A percentile compares a stretch with the other conserved stretches of the same genome.
Conservation (phyloP, 2,329 filamentous ascomycete genomes). For the Aspergillus brasiliensis region DNA sequence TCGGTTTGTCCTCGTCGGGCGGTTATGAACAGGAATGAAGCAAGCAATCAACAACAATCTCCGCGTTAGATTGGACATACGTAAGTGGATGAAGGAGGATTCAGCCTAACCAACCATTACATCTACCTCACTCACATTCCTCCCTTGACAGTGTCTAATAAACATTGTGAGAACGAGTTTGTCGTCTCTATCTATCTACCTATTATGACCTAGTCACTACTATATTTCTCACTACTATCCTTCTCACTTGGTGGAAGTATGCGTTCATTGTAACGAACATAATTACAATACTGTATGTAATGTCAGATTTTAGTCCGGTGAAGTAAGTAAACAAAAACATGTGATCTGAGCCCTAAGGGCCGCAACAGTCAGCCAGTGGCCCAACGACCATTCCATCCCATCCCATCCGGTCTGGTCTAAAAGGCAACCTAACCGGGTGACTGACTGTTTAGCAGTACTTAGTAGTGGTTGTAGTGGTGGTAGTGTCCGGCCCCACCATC, state of each 20-base stretch:
- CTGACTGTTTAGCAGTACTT: not conserved
- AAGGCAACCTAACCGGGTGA: not conserved
- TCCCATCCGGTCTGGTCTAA: not conserved
- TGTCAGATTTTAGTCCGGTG: conserved; percentile 16
- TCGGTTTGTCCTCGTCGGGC: not conserved
- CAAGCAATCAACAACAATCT: not conserved
- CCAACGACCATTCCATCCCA: not conserved
- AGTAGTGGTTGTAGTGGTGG: no score
- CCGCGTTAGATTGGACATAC: not conserved
- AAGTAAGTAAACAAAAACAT: conserved; percentile 14
- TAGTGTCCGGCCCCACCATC: conserved; percentile 33
- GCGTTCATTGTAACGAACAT: not conserved
- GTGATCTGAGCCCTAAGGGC: conserved; percentile 24
- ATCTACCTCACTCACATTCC: no score
- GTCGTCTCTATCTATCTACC: not conserved
- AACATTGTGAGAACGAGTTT: no score
- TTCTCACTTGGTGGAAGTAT: not conserved
- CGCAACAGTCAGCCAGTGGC: not conserved
- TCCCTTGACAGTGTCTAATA: no score
- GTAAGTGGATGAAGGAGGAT: not conserved
- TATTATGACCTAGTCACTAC: not conserved
- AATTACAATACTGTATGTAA: not conserved
- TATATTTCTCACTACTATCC: no score
- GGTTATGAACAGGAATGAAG: not conserved
- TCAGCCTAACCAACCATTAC: not conserved